These are phyloP conservation scores for Ichthyophthirius multifiliis DNA, from an alignment of 169 alveolate genomes.

Conservation along the genomic window DNA sequence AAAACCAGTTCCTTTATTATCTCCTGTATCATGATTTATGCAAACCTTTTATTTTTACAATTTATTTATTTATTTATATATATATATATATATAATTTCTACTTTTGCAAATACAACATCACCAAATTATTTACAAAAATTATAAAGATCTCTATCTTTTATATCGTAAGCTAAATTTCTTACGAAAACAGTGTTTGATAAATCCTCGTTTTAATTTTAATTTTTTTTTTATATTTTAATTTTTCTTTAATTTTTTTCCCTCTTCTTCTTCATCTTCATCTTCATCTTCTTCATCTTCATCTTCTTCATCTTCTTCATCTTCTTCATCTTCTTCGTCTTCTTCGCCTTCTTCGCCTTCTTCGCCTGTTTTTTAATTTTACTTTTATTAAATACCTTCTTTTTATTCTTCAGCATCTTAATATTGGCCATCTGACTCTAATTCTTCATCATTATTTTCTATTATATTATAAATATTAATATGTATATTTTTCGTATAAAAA, in stretches of 20 bases:
- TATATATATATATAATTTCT: neutral
- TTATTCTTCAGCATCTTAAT: neutral
- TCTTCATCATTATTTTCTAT: neutral
- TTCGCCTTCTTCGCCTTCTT: neutral
- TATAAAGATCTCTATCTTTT: neutral
- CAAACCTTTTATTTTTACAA: neutral
- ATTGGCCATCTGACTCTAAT: neutral
- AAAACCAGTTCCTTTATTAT: constrained; percentile 17
- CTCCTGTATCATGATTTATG: constrained; percentile 2
- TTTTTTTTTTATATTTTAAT: neutral
- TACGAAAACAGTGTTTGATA: neutral
- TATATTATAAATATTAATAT: neutral
- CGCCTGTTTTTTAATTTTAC: neutral
- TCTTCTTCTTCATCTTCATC: neutral
- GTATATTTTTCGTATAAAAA: neutral
- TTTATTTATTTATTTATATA: too few species aligned
- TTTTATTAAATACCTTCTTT: neutral
- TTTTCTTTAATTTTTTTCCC: neutral
- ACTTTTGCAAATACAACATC: neutral
- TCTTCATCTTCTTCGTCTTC: neutral
- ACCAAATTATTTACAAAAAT: neutral
- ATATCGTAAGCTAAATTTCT: neutral
- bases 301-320: neutral
- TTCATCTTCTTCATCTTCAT: neutral
- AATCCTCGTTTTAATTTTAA: neutral